These are phyloP conservation scores for Tolypocladium inflatum DNA, from an alignment of 2,329 filamentous ascomycete species.

Conservation along the genomic window DNA sequence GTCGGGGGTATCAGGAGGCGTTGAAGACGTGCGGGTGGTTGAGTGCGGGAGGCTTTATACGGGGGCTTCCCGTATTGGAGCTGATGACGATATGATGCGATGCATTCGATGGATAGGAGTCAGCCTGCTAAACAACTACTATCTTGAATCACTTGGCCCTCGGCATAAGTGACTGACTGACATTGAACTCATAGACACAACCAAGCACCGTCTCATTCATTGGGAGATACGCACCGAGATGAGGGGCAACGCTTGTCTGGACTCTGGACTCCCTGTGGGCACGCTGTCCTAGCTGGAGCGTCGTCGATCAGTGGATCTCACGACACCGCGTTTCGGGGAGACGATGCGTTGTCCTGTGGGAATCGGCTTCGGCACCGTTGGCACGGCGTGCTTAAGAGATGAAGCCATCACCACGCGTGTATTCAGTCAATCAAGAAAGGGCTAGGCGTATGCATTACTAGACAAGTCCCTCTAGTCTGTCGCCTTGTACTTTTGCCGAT, in stretches of 20 bases:
- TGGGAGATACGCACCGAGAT: background rate
- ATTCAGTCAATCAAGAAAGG: no score
- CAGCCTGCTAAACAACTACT: background rate
- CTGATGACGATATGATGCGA: background rate
- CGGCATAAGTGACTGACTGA: background rate
- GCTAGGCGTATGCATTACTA: no score
- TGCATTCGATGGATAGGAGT: background rate
- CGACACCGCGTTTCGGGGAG: no score
- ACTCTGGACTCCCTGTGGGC: background rate
- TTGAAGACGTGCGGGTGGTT: background rate
- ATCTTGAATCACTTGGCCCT: background rate
- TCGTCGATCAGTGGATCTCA: no score
- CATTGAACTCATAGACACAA: no score
- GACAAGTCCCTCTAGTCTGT: conserved; percentile 33
- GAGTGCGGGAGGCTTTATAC: background rate
- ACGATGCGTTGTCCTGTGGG: no score
- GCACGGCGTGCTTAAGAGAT: no score
- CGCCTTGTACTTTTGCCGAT: conserved; percentile 57
- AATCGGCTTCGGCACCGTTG: no score
- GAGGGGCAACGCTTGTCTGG: background rate
- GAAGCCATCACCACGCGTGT: no score
- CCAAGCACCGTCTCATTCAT: background rate
- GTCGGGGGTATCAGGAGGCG: background rate
- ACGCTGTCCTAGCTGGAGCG: no score
- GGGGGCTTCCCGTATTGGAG: background rate